A percentile compares a stretch with the other conserved stretches of the same genome.
phyloP scores from a whole-genome alignment of 768 basidiomycete genomes.

The Lyophyllum atratum region DNA sequence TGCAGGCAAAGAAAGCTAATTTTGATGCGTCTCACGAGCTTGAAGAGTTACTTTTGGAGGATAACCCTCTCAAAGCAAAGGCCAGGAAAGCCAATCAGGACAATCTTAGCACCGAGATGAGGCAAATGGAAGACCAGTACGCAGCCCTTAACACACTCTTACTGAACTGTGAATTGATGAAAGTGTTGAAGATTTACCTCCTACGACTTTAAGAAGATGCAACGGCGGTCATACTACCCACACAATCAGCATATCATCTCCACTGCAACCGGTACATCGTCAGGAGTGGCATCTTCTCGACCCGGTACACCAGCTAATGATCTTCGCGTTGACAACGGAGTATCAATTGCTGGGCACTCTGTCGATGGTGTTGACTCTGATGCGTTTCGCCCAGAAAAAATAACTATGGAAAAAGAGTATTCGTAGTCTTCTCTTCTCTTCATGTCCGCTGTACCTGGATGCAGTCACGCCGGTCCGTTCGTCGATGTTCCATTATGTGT shows the following conservation, averaged over 20 bases:
- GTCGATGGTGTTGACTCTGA: slow-evolving; percentile 41
- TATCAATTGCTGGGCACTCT: slow-evolving; percentile 41
- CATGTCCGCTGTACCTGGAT: not conserved
- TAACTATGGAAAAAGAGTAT: slow-evolving; percentile 51
- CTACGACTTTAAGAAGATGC: slow-evolving; percentile 93
- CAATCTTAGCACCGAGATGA: slow-evolving; percentile 86
- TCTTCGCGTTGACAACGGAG: slow-evolving; percentile 43
- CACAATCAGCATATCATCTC: slow-evolving; percentile 74
- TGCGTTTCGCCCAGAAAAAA: slow-evolving; percentile 40
- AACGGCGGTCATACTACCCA: slow-evolving; percentile 88
- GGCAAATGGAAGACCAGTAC: slow-evolving; percentile 98
- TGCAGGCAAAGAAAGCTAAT: slow-evolving; percentile 96
- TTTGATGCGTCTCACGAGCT: slow-evolving; percentile 99
- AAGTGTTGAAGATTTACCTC: slow-evolving; percentile 68
- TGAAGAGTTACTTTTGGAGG: slow-evolving; percentile 93
- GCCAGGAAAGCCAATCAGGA: slow-evolving; percentile 91
- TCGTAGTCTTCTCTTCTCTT: slow-evolving; percentile 32
- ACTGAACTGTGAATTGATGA: slow-evolving; percentile 1
- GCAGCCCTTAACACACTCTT: slow-evolving; percentile 24
- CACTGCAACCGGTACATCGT: slow-evolving; percentile 76
- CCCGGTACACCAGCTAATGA: slow-evolving; percentile 71
- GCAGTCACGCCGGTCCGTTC: not conserved
- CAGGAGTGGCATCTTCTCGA: slow-evolving; percentile 68
- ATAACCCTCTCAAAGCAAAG: slow-evolving; percentile 95
- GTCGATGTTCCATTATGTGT: not conserved